Percentiles rank a stretch among this genome's conserved stretches.
Evolutionary conservation across 148 eudicot species (phyloP).

Genomic region (Cornus suecica): DNA sequence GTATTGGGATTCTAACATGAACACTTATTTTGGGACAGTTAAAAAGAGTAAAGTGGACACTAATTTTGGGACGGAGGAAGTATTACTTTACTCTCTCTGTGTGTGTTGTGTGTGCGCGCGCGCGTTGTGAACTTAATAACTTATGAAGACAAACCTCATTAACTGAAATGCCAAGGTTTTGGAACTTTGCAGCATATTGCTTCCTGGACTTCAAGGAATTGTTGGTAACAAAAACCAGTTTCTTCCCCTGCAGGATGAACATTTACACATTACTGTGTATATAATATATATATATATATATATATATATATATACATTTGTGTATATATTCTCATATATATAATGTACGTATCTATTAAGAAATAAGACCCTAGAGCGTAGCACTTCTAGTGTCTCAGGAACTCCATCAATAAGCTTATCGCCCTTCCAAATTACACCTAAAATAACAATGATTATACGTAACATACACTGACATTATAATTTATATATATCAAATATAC

Average conservation of each 20-base stretch:
- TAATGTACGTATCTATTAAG: not conserved
- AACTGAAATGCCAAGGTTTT: conserved; percentile 73
- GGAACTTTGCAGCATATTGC: conserved; percentile 70
- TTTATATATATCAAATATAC: no score
- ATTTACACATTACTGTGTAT: not conserved
- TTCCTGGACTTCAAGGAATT: conserved; percentile 81
- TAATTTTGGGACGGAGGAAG: no score
- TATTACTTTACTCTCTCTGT: no score
- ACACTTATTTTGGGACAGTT: no score
- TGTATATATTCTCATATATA: not conserved
- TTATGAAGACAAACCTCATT: conserved; percentile 41
- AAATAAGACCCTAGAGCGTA: conserved; percentile 53
- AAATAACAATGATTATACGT: not conserved
- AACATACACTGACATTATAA: not conserved
- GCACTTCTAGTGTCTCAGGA: conserved; percentile 58
- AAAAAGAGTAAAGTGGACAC: no score
- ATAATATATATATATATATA: no score
- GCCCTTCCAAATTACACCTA: conserved; percentile 94
- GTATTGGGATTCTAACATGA: no score
- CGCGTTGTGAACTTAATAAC: not conserved
- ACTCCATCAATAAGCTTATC: conserved; percentile 81
- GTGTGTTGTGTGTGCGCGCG: no score
- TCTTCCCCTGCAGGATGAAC: conserved; percentile 53
- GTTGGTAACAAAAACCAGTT: conserved; percentile 85
- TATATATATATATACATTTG: not conserved